Evolutionary conservation across 192 early-diverging fungal species (phyloP).

Genomic region (Oehlia diaphana): DNA sequence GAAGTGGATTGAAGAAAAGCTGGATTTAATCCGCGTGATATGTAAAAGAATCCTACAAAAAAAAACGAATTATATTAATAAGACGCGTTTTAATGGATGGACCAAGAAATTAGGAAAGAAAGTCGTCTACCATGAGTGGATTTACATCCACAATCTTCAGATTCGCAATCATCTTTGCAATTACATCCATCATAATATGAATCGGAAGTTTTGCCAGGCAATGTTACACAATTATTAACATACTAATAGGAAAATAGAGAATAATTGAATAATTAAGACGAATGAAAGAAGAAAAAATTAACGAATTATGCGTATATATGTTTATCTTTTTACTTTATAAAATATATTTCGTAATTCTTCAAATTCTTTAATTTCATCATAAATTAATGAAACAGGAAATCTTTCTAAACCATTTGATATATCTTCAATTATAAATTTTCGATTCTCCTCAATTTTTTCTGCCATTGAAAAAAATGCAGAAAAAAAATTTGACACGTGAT

Average conservation of each 20-base stretch:
- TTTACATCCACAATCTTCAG: conserved; percentile 30
- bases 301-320: no score
- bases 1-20: background rate
- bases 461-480: background rate
- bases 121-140: conserved; percentile 14
- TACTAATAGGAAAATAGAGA: background rate
- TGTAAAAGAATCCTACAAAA: conserved; percentile 23
- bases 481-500: background rate
- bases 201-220: background rate
- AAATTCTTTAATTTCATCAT: conserved; percentile 14
- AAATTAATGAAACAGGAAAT: conserved; percentile 17
- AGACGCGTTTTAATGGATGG: background rate
- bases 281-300: background rate
- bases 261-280: no score
- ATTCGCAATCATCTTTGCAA: conserved; percentile 22
- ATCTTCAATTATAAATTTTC: conserved; percentile 11
- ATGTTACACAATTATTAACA: background rate
- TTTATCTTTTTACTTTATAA: conserved; percentile 8
- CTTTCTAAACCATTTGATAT: conserved; percentile 16
- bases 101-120: background rate
- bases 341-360: conserved; percentile 1
- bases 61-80: background rate
- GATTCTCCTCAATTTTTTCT: background rate
- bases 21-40: background rate
- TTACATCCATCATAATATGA: conserved; percentile 30